phyloP scores from a whole-genome alignment of 2,329 filamentous ascomycete genomes.

The Fusarium oxysporum region DNA sequence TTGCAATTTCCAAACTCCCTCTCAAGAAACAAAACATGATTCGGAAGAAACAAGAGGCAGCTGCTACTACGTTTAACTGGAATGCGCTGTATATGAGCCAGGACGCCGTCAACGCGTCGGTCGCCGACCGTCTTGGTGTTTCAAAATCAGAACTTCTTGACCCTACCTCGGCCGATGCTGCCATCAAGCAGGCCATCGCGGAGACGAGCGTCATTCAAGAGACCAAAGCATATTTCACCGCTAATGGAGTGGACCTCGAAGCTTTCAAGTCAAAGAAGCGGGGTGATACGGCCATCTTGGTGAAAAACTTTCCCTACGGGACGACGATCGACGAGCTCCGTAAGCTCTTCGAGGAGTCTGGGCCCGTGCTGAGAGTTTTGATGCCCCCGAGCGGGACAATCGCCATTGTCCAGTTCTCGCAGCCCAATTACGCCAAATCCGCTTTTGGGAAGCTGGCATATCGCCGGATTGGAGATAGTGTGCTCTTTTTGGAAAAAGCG shows the following conservation, averaged over 20 bases:
- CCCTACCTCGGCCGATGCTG: conserved; percentile 94
- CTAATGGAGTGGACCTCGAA: conserved; percentile 90
- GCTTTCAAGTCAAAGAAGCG: conserved; percentile 88
- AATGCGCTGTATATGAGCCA: conserved; percentile 99
- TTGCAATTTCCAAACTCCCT: conserved; percentile 88
- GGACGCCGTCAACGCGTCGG: conserved; percentile 91
- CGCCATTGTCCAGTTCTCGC: conserved; percentile 89
- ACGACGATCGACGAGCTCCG: conserved; percentile 83
- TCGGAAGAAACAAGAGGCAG: conserved; percentile 83
- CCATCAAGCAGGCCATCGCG: conserved; percentile 95
- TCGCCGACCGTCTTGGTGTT: conserved; percentile 87
- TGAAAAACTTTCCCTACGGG: conserved; percentile 94
- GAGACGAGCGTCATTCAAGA: conserved; percentile 97
- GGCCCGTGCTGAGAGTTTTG: conserved; percentile 81
- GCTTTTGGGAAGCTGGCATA: conserved; percentile 91
- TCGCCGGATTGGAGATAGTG: conserved; percentile 88
- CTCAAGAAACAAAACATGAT: conserved; percentile 95
- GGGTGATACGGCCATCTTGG: conserved; percentile 87
- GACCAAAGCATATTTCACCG: conserved; percentile 89
- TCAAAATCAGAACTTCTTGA: conserved; percentile 93
- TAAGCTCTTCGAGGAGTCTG: conserved; percentile 86
- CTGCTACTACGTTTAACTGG: conserved; percentile 89
- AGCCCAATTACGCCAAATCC: conserved; percentile 81
- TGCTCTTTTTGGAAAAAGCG: conserved; percentile 93
- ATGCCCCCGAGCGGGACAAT: conserved; percentile 95